Base-by-base conservation (phyloP, 495 filamentous ascomycete species). In the Penicillium steckii region DNA sequence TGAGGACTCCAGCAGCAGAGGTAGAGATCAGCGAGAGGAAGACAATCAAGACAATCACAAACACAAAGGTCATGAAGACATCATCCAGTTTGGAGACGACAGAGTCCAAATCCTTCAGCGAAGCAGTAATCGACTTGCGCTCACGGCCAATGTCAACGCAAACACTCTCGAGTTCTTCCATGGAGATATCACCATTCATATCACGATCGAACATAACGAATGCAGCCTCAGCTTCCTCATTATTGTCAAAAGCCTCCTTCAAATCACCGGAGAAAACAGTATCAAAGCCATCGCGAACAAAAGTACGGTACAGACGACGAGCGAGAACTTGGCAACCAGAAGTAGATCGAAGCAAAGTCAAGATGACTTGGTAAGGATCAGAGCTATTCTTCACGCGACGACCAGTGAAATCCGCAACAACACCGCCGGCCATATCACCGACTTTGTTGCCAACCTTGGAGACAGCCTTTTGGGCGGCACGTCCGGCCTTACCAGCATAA, bases 151-250 rank as follows among this genome's bases (percentile, higher is more conserved):
- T 94, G 62, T 97, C 93, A 18, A 93, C 91, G 68, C 91, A 96
- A 7, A 93, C 90, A 21, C 90, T 83, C 63, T 97, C 93, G 13
- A 97, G 78, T 68, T 97, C 93, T 48, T 95, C 90, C 85, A 96
- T 95, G 6, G 89, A 94, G 37, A 97, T 94, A 65, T 97, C 92
- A 13, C 94, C 94, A 55, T 97, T 97, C 72, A 98, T 81, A 60
- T 98, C 94, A 54, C 92, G 92, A 69, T 98, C 93, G 49, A 97
- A 97, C 80, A 96, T 91, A 47, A 76, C 74, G 54, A 98, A 98
- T 10, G 92, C 91, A 2, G 90, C 88, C 47, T 97, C 90, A 2
- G 91, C 90, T 59, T 97, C 92, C 18, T 96, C 92, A 48, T 83
- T 76, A 32, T 83, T 87, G n/a, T 86, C 80, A 57, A 96, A 97